Evolutionary conservation across 169 alveolate species (phyloP).

Genomic region (Besnoitia besnoiti): DNA sequence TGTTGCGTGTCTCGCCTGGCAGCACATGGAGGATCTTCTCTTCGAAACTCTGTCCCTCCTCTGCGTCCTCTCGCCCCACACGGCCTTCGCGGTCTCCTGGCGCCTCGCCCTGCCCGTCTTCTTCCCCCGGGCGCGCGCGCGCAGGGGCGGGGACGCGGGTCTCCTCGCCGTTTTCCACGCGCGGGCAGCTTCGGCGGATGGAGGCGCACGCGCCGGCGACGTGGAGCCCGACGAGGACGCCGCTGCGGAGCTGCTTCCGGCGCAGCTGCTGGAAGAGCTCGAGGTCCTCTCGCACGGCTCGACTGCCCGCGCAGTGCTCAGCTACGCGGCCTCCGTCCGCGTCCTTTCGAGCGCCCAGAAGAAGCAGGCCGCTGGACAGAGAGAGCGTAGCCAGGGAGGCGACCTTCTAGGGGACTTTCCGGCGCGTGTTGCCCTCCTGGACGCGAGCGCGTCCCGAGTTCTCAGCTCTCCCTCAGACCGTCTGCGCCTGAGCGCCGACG

Average conservation of each 20-base stretch:
- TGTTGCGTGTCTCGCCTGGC: too few species aligned
- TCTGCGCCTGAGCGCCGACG: too few species aligned
- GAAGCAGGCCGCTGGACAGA: background rate
- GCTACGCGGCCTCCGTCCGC: background rate
- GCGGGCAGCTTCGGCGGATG: too few species aligned
- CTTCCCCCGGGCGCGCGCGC: background rate
- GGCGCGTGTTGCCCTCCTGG: too few species aligned
- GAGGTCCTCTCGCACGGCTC: background rate
- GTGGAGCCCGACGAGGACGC: background rate
- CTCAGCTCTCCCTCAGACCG: too few species aligned
- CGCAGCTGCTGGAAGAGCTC: background rate
- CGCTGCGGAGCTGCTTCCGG: background rate
- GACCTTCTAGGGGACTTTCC: too few species aligned
- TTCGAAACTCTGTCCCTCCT: background rate
- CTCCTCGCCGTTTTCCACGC: background rate
- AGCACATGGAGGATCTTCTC: background rate
- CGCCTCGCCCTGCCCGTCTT: background rate
- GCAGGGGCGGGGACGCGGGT: background rate
- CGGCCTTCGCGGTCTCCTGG: background rate
- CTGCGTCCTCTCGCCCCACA: background rate
- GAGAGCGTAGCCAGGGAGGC: background rate
- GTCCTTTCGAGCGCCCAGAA: background rate
- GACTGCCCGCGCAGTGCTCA: conserved; percentile 16
- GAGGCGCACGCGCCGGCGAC: too few species aligned
- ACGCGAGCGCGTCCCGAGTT: too few species aligned